Conservation (phyloP, 2,329 filamentous ascomycete species). For the Nemania sp. region DNA sequence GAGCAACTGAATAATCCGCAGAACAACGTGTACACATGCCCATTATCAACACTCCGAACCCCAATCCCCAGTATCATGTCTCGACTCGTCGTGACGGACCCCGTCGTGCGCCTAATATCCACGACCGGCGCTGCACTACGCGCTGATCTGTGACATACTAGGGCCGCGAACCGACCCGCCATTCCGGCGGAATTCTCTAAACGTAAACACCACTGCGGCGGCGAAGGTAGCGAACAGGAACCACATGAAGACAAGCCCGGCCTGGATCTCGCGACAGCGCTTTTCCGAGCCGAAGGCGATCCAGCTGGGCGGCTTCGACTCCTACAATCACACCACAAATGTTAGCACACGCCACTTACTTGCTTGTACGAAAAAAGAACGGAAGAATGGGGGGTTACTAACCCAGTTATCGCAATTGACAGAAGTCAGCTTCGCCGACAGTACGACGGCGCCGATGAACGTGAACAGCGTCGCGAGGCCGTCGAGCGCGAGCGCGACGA, state of each 20-base stretch:
- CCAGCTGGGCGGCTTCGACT: slow-evolving; percentile 51
- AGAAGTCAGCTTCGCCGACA: slow-evolving; percentile 69
- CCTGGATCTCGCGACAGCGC: slow-evolving; percentile 76
- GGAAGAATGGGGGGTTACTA: slow-evolving; percentile 35
- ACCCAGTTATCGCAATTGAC: slow-evolving; percentile 68
- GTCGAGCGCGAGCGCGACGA: slow-evolving; percentile 34
- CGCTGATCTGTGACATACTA: slow-evolving; percentile 61
- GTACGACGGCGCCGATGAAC: slow-evolving; percentile 70
- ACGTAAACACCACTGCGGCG: slow-evolving; percentile 58
- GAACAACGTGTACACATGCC: too few species aligned
- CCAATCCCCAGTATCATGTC: slow-evolving; percentile 7
- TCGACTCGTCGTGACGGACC: background rate
- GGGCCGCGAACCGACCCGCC: slow-evolving; percentile 51
- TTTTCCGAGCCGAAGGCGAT: slow-evolving; percentile 68
- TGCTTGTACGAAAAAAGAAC: background rate
- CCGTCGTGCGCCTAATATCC: slow-evolving; percentile 8
- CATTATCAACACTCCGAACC: slow-evolving; percentile 6
- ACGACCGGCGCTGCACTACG: slow-evolving; percentile 39
- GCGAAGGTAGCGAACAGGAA: slow-evolving; percentile 70
- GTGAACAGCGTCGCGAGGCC: slow-evolving; percentile 65
- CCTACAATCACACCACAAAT: slow-evolving; percentile 34
- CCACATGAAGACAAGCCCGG: slow-evolving; percentile 75
- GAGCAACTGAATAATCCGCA: background rate
- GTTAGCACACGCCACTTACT: background rate
- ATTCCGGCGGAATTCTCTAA: slow-evolving; percentile 56